Conservation (phyloP, 352 stramenopile genomes). For the Elongisporangium senticosum region DNA sequence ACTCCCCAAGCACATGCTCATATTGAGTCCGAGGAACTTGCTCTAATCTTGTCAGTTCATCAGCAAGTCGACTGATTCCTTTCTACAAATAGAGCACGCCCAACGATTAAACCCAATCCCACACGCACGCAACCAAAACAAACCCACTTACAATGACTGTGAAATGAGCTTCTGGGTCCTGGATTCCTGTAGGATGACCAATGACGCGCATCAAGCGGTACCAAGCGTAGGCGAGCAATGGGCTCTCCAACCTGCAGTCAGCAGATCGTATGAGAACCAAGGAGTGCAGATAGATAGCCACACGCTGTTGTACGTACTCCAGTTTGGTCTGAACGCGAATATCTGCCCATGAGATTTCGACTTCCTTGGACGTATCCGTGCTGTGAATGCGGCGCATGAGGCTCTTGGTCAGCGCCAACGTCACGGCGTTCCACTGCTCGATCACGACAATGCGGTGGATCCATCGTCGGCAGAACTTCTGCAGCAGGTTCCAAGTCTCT, state of each 20-base stretch:
- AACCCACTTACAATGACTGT: conserved; percentile 48
- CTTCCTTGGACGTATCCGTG: conserved; percentile 39
- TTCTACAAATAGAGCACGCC: conserved; percentile 28
- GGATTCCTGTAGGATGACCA: conserved; percentile 74
- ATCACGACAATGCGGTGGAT: conserved; percentile 83
- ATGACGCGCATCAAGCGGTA: conserved; percentile 80
- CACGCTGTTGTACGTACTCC: conserved; percentile 22
- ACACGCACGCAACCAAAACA: neutral
- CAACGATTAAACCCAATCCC: neutral
- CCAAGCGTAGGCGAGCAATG: conserved; percentile 77
- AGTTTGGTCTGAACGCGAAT: conserved; percentile 60
- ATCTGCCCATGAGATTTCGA: conserved; percentile 75
- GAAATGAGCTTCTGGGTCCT: conserved; percentile 80
- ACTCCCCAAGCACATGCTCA: conserved; percentile 60
- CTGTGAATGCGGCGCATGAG: conserved; percentile 70
- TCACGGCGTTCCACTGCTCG: conserved; percentile 81
- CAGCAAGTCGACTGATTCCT: conserved; percentile 67
- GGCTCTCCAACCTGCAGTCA: conserved; percentile 40
- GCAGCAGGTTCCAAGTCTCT: conserved; percentile 72
- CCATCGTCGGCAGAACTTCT: conserved; percentile 85
- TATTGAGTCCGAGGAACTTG: conserved; percentile 66
- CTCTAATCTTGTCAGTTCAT: conserved; percentile 69
- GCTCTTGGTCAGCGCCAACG: conserved; percentile 63
- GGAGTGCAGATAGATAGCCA: neutral
- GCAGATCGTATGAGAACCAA: neutral